Base-by-base conservation (phyloP, 352 stramenopile species). In the Thalassiosira sp. region DNA sequence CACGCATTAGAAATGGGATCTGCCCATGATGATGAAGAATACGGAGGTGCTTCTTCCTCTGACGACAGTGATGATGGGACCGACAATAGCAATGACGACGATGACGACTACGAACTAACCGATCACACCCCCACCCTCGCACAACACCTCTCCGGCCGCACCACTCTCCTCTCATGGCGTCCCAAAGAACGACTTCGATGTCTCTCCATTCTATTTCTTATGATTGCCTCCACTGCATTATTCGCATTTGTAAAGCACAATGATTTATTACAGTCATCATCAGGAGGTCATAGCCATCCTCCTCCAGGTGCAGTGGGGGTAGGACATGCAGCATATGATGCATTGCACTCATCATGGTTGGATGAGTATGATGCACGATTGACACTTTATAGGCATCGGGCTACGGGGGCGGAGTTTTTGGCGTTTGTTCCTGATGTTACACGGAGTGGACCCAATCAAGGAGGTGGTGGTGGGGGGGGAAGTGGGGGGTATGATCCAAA, bases 311-410 rank as follows among this genome's bases (percentile, higher is more conserved):
- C 57, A n/a, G 56, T 71, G n/a, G 46, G 59, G 0, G 53, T 81
- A 11, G 51, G 51, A 11, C 84, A 93, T 59, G 60, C 67, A 8
- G 48, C 63, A 5, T 94, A 86, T 64, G 84, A 91, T 22, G 66
- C 83, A 0, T 7, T 94, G 1, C 52, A 84, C 24, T 63, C 76
- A 2, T 76, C 82, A 57, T 70, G 45, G 24, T 57, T 93, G 0
- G 52, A 83, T 15, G 87, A 93, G 66, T 91, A 89, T 49, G 76
- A 77, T 3, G 69, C 80, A n/a, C 65, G 58, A 10, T 81, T 82
- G 25, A 85, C 78, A 3, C 48, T 92, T 6, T 94, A 91, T 77
- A 61, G 84, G 54, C 90, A 94, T 75, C 79, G 78, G 49, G 83
- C 79, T 48, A 89, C 79, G 13, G 75, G 72, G 27, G 85, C 83